These are phyloP conservation scores for Closterium sp. DNA, from an alignment of 139 green algal species.

Conservation along the genomic window DNA sequence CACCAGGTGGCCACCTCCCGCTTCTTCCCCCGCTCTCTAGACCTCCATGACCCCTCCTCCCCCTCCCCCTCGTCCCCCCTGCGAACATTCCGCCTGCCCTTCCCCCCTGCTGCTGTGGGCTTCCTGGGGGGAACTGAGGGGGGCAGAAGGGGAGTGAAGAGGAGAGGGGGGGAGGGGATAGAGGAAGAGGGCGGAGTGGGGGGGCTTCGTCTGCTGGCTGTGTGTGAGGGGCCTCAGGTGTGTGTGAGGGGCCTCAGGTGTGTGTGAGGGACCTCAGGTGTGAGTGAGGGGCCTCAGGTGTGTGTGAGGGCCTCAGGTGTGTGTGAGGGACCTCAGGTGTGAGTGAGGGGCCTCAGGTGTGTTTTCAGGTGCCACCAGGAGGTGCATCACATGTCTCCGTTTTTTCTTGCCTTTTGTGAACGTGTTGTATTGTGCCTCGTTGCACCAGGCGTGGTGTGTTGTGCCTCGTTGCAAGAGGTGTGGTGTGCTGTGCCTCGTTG, in stretches of 20 bases:
- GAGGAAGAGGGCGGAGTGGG: not conserved
- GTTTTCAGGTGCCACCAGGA: too few species aligned
- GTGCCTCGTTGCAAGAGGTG: too few species aligned
- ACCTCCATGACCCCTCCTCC: not conserved
- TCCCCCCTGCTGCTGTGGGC: not conserved
- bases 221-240: not conserved
- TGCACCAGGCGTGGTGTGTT: too few species aligned
- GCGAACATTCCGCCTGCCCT: not conserved
- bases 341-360: too few species aligned
- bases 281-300: too few species aligned
- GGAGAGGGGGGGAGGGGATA: not conserved
- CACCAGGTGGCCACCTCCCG: not conserved
- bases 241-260: not conserved
- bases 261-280: too few species aligned
- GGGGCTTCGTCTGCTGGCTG: not conserved
- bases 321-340: too few species aligned
- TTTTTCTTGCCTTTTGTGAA: too few species aligned
- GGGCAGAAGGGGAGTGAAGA: not conserved
- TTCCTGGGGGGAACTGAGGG: not conserved
- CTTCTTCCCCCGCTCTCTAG: not conserved
- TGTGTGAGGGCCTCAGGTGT: too few species aligned
- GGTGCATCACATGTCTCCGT: too few species aligned
- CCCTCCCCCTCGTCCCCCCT: not conserved
- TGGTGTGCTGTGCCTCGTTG: too few species aligned
- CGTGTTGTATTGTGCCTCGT: too few species aligned